These are phyloP conservation scores for Elasticomyces elasticus DNA, from an alignment of 495 filamentous ascomycete species.

Conservation along the genomic window DNA sequence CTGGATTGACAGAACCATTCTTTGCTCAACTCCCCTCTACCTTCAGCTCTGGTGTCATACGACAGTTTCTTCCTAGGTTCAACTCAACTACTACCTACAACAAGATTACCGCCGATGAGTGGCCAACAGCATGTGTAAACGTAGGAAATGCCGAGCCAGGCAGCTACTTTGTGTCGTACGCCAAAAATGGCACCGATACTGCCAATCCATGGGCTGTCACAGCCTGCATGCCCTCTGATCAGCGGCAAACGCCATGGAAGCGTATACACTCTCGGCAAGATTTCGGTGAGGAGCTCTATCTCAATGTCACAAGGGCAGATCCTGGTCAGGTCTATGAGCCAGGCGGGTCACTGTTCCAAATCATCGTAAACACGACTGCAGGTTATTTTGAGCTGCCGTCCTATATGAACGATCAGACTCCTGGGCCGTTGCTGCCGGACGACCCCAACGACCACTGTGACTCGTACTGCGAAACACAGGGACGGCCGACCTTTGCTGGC, in stretches of 20 bases:
- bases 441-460: slow-evolving; percentile 15
- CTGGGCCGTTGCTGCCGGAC: slow-evolving; percentile 22
- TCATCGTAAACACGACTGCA: slow-evolving; percentile 22
- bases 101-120: slow-evolving; percentile 8
- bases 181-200: too few relatives aligned
- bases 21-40: slow-evolving; percentile 19
- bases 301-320: slow-evolving; percentile 16
- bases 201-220: slow-evolving; percentile 11
- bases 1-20: slow-evolving; percentile 19
- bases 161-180: too few relatives aligned
- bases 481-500: background rate
- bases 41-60: slow-evolving; percentile 25
- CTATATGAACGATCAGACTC: slow-evolving; percentile 22
- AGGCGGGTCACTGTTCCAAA: background rate
- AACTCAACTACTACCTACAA: slow-evolving; percentile 26
- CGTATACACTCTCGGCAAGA: slow-evolving; percentile 27
- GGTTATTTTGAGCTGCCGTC: slow-evolving; percentile 34
- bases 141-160: too few relatives aligned
- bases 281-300: slow-evolving; percentile 27
- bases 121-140: too few relatives aligned
- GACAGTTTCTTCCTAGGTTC: slow-evolving; percentile 28
- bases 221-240: slow-evolving; percentile 26
- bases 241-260: slow-evolving; percentile 26
- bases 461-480: background rate
- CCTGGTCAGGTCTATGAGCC: background rate